Percentiles rank a stretch among this genome's conserved stretches.
Conservation (phyloP, 2,329 filamentous ascomycete genomes). For the Trichoderma afroharzianum region DNA sequence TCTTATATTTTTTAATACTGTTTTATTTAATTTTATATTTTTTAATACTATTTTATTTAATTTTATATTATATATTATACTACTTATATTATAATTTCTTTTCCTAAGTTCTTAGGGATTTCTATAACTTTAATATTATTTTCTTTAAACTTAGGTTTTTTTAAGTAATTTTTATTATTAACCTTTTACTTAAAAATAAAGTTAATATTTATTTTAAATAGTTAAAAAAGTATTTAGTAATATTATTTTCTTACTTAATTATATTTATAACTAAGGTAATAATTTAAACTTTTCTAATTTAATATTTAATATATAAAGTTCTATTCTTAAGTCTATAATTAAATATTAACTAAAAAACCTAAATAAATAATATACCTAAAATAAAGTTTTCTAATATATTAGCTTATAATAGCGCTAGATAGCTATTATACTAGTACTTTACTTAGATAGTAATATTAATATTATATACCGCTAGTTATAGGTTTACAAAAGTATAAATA, state of each 20-base stretch:
- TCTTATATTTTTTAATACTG: no score
- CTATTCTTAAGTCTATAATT: not conserved
- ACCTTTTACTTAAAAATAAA: not conserved
- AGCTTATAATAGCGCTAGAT: not conserved
- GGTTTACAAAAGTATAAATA: no score
- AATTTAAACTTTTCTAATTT: not conserved
- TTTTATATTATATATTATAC: not conserved
- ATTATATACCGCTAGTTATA: no score
- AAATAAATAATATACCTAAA: not conserved
- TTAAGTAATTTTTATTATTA: not conserved
- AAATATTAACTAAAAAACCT: not conserved
- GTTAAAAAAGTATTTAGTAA: not conserved
- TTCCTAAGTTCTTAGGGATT: not conserved
- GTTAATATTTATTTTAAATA: not conserved
- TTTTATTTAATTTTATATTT: no score
- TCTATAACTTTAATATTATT: not conserved
- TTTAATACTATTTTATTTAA: not conserved
- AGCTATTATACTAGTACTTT: no score
- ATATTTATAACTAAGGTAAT: not conserved
- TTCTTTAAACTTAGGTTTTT: no score
- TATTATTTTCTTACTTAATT: not conserved
- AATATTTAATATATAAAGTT: not conserved
- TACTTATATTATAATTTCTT: not conserved
- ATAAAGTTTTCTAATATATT: not conserved
- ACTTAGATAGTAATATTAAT: no score